phyloP scores from a whole-genome alignment of 177 flowering plant genomes.

The Vitis hybrid region DNA sequence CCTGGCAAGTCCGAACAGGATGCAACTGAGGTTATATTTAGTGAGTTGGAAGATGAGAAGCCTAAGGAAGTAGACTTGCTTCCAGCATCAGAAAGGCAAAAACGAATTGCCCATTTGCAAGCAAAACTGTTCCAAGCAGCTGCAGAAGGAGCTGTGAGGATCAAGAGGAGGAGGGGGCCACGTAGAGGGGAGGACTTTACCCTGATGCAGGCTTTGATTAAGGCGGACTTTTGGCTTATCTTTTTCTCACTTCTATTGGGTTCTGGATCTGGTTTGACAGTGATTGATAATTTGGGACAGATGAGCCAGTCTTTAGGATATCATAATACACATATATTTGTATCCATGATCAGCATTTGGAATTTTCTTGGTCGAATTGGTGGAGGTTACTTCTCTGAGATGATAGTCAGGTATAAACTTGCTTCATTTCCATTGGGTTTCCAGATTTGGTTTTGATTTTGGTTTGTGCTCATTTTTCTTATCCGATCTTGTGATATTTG shows the following conservation, averaged over 20 bases:
- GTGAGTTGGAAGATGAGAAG: conserved; percentile 98
- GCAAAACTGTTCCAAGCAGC: conserved; percentile 84
- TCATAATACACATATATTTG: conserved; percentile 75
- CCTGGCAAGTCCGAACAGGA: conserved; percentile 34
- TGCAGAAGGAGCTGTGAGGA: conserved; percentile 96
- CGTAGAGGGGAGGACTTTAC: conserved; percentile 93
- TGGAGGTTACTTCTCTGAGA: conserved; percentile 89
- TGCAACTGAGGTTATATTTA: conserved; percentile 60
- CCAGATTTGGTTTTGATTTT: not conserved
- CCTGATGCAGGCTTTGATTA: conserved; percentile 72
- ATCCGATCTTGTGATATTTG: conserved; percentile 1
- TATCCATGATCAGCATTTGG: conserved; percentile 94
- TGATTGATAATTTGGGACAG: conserved; percentile 92
- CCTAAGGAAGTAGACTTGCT: conserved; percentile 79
- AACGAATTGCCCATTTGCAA: conserved; percentile 81
- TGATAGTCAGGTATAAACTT: conserved; percentile 56
- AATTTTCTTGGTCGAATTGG: conserved; percentile 93
- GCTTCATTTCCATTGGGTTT: conserved; percentile 5
- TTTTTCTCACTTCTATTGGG: conserved; percentile 74
- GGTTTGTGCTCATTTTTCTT: not conserved
- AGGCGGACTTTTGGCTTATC: conserved; percentile 92
- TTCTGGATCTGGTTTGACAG: conserved; percentile 90
- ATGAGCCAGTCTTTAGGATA: conserved; percentile 86
- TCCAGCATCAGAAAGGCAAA: conserved; percentile 77
- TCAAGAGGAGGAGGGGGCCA: conserved; percentile 86